Conservation (phyloP, 306 rosid genomes). For the Vicia faba region DNA sequence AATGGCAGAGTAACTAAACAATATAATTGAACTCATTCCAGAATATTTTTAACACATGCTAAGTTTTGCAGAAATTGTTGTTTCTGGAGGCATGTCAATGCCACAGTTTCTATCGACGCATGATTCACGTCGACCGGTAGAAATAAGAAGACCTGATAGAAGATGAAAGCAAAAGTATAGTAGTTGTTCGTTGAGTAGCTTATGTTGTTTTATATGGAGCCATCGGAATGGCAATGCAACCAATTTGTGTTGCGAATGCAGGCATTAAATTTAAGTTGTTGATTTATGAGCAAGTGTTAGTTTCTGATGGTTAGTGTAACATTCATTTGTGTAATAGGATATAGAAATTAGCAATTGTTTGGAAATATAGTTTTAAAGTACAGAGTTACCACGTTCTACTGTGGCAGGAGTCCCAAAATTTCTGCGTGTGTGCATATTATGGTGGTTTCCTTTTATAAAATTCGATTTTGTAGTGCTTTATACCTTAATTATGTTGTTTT, state of each 20-base stretch:
- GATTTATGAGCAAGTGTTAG: conserved; percentile 32
- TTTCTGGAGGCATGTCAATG: conserved; percentile 99
- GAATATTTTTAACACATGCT: conserved; percentile 9
- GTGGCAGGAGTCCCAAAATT: neutral
- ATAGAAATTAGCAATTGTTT: conserved; percentile 52
- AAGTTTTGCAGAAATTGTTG: conserved; percentile 81
- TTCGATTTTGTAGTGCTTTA: conserved; percentile 18
- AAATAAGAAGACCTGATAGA: conserved; percentile 52
- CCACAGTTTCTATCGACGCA: conserved; percentile 81
- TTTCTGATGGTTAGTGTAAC: conserved; percentile 52
- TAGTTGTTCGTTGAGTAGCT: conserved; percentile 35
- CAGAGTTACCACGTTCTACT: conserved; percentile 32
- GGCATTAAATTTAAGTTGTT: conserved; percentile 36
- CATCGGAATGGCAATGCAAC: conserved; percentile 40
- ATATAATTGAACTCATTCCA: neutral
- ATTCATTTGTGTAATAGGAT: conserved; percentile 49
- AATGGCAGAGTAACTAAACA: conserved; percentile 1
- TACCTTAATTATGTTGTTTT: conserved; percentile 6
- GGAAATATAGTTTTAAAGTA: conserved; percentile 45
- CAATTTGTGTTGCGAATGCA: conserved; percentile 27
- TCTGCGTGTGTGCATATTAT: conserved; percentile 27
- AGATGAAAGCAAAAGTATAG: conserved; percentile 50
- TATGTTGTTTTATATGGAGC: conserved; percentile 36
- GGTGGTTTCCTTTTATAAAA: neutral
- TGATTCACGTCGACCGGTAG: conserved; percentile 55